Conservation (phyloP, 1,284 basidiomycete species). For the Heterobasidion irregulare region DNA sequence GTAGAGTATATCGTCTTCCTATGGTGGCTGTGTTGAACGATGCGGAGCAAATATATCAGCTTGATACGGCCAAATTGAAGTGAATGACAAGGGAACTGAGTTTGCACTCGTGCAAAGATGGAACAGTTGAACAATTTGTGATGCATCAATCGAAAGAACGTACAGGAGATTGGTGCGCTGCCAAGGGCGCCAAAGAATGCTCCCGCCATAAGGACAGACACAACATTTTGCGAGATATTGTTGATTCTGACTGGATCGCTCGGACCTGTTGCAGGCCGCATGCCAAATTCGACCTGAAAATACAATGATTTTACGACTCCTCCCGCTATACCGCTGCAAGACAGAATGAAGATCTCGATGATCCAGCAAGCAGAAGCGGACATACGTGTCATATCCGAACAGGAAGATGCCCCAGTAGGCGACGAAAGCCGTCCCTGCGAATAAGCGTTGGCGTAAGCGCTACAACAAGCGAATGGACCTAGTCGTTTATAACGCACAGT, state of each 20-base stretch:
- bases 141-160: background rate
- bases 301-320: conserved; percentile 56
- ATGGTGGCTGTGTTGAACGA: conserved; percentile 30
- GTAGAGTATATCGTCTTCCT: conserved; percentile 48
- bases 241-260: conserved; percentile 25
- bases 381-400: conserved; percentile 71
- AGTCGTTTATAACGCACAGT: background rate
- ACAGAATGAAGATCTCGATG: background rate
- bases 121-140: background rate
- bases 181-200: conserved; percentile 74
- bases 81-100: background rate
- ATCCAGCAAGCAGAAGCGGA: conserved; percentile 8
- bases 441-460: background rate
- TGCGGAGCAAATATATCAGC: background rate
- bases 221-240: conserved; percentile 54
- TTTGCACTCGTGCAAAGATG: background rate
- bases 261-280: conserved; percentile 32
- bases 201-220: conserved; percentile 73
- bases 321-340: conserved; percentile 43
- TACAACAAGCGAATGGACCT: too few species aligned
- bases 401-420: conserved; percentile 74
- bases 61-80: background rate
- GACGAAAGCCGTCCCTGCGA: conserved; percentile 57
- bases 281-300: conserved; percentile 57
- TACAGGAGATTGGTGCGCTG: conserved; percentile 58